These are phyloP conservation scores for Paxillus ammoniavirescens DNA, from an alignment of 768 basidiomycete genomes.

Conservation along the genomic window DNA sequence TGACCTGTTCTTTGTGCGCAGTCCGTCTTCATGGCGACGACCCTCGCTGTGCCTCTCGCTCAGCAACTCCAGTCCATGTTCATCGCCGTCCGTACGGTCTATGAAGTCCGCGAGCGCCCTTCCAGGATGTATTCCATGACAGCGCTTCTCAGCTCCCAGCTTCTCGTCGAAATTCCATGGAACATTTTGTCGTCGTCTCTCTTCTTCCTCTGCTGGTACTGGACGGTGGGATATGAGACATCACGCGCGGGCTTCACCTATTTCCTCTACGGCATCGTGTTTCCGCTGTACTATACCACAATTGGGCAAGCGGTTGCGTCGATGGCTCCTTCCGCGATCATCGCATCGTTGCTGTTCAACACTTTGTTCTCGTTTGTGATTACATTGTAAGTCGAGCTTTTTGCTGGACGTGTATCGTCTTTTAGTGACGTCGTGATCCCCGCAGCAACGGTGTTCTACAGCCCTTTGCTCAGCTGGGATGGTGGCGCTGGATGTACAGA, in stretches of 20 bases:
- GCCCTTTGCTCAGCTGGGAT: constrained; percentile 36
- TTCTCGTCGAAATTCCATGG: constrained; percentile 46
- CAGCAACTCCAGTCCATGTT: constrained; percentile 62
- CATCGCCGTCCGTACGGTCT: constrained; percentile 52
- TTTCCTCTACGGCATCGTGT: constrained; percentile 35
- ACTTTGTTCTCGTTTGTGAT: constrained; percentile 40
- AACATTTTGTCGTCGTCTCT: constrained; percentile 41
- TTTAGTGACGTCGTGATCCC: background rate
- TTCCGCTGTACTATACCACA: constrained; percentile 45
- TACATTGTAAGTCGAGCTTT: constrained; percentile 36
- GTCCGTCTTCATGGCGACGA: constrained; percentile 51
- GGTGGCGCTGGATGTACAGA: constrained; percentile 37
- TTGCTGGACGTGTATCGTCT: background rate
- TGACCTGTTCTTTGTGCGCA: constrained; percentile 10
- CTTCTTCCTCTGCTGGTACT: constrained; percentile 50
- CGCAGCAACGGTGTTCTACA: constrained; percentile 48
- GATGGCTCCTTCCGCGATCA: constrained; percentile 39
- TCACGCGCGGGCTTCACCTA: constrained; percentile 41
- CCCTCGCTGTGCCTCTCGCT: constrained; percentile 43
- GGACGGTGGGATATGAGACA: constrained; percentile 40
- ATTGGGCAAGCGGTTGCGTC: constrained; percentile 41
- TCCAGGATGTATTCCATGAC: constrained; percentile 65
- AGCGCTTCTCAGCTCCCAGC: constrained; percentile 51
- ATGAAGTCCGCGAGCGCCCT: constrained; percentile 63
- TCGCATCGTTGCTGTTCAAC: constrained; percentile 41